Base-by-base conservation (phyloP, 805 yeast species). In the Saturnispora diversa region DNA sequence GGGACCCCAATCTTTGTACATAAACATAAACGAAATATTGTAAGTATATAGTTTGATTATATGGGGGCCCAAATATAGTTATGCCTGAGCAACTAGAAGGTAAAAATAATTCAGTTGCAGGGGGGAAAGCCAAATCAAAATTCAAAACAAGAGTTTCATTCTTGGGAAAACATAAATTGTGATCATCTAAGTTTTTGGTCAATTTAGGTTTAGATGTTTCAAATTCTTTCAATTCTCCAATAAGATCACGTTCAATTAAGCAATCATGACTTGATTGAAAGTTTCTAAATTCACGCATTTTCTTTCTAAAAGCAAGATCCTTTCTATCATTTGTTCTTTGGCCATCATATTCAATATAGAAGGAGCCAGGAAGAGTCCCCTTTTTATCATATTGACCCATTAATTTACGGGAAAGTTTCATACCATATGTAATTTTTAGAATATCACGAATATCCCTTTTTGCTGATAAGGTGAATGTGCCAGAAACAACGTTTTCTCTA, bases 381-480 rank as follows among this genome's bases (percentile, higher is more conserved):
- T 26, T 15, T 16, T 17, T 10, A 35, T 35, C 38, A 35, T 26
- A 35, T 35, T 35, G 19, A 6, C 17, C 7, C 17, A 35, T 5
- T 6, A 35, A 24, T 10, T 27, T 16, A 4, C 31, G 11, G 13
- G n/a, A 10, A 9, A 17, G 12, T 19, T 17, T 35, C n/a, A 35
- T 16, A 5, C 38, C 38, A 19, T 35, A 35, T 13, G 24, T 27
- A 9, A 35, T 35, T 6, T 17, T n/a, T 19, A 26, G 25, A 9
- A 35, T 35, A 6, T 27, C 38, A 11, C 17, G 16, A 13, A 26
- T 26, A 16, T 35, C 31, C 9, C 11, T 15, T 26, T 26, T 17
- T 2, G 38, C 2, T 2, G 38, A 22, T 12, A 35, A n/a, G 10
- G 31, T 27, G 6, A 35, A n/a, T 6, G 38, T 24, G 4, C 38